Evolutionary conservation across 306 rosid genomes (phyloP).

Genomic region (Citrullus amarus): DNA sequence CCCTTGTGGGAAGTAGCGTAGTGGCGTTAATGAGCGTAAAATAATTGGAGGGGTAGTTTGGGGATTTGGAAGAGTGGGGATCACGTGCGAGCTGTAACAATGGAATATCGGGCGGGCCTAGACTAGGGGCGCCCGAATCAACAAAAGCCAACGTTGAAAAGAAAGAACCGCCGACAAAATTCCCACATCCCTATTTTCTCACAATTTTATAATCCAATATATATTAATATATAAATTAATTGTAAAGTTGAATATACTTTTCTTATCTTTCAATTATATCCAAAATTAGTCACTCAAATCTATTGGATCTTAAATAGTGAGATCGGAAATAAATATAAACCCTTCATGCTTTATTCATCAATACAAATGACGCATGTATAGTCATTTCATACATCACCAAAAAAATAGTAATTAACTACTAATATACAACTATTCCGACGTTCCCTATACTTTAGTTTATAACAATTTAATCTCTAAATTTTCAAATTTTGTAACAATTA

Average conservation of each 20-base stretch:
- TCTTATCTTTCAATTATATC: neutral
- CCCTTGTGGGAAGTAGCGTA: neutral
- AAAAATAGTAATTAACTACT: too few relatives aligned
- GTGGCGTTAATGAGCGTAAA: neutral
- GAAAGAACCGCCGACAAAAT: slow-evolving; percentile 20
- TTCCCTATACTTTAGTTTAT: too few relatives aligned
- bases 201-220: neutral
- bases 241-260: neutral
- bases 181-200: slow-evolving; percentile 14
- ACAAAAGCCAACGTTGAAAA: neutral
- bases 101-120: slow-evolving; percentile 22
- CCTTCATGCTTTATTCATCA: too few relatives aligned
- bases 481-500: too few relatives aligned
- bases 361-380: too few relatives aligned
- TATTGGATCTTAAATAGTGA: neutral
- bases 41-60: neutral
- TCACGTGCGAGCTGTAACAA: slow-evolving; percentile 20
- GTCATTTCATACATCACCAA: too few relatives aligned
- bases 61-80: neutral
- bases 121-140: neutral
- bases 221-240: neutral
- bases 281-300: neutral
- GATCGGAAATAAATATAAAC: too few relatives aligned
- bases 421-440: too few relatives aligned
- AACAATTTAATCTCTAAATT: too few relatives aligned